Evolutionary conservation across 2,329 filamentous ascomycete genomes (phyloP).

Genomic region (Ophiostoma sp.): DNA sequence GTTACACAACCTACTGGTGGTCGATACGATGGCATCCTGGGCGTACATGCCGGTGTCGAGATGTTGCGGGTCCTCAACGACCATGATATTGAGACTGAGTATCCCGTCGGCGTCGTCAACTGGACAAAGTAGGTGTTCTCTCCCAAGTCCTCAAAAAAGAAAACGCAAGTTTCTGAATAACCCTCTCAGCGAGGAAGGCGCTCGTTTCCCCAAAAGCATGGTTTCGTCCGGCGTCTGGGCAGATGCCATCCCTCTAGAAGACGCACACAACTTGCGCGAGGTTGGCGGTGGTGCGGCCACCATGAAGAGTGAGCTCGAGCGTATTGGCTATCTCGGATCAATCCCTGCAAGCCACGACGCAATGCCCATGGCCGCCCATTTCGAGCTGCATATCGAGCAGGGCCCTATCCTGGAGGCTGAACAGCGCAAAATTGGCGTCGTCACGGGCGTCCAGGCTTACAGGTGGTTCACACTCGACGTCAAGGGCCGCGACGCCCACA

Average conservation of each 20-base stretch:
- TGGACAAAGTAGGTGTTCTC: slow-evolving; percentile 59
- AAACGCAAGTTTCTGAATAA: no score
- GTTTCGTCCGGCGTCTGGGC: slow-evolving; percentile 72
- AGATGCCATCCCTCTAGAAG: slow-evolving; percentile 55
- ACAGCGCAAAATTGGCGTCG: slow-evolving; percentile 61
- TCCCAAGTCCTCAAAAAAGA: no score
- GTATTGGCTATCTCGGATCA: slow-evolving; percentile 64
- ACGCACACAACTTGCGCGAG: slow-evolving; percentile 57
- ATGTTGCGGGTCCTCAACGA: slow-evolving; percentile 64
- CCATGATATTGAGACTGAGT: slow-evolving; percentile 64
- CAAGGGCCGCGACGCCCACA: slow-evolving; percentile 63
- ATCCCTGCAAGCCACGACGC: slow-evolving; percentile 51
- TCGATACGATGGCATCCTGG: slow-evolving; percentile 71
- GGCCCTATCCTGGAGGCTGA: slow-evolving; percentile 66
- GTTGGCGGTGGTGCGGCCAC: slow-evolving; percentile 57
- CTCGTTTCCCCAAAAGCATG: slow-evolving; percentile 71
- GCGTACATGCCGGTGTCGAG: slow-evolving; percentile 67
- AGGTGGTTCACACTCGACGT: slow-evolving; percentile 67
- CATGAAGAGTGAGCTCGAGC: slow-evolving; percentile 62
- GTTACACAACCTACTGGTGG: slow-evolving; percentile 62
- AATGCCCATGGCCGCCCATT: slow-evolving; percentile 67
- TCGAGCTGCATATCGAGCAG: slow-evolving; percentile 82
- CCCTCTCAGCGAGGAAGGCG: slow-evolving; percentile 63
- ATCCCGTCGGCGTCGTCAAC: slow-evolving; percentile 68
- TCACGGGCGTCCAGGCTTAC: slow-evolving; percentile 69